phyloP scores from a whole-genome alignment of 495 filamentous ascomycete species.

The Aspergillus cristatus region DNA sequence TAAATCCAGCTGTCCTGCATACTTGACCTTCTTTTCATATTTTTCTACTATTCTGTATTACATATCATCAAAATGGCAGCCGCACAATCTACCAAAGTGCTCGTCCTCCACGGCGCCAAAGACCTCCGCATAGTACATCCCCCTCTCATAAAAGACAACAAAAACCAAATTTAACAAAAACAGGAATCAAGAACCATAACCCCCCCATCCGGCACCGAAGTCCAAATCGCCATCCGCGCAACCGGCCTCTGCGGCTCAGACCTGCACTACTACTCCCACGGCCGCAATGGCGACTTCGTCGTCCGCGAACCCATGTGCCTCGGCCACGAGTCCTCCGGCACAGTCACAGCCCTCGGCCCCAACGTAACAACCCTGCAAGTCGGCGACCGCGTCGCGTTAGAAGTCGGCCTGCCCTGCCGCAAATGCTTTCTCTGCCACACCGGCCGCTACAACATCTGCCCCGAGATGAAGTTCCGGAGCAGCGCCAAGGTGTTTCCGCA shows the following conservation, averaged over 20 bases:
- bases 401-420: slow-evolving; percentile 75
- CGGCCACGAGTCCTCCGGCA: slow-evolving; percentile 71
- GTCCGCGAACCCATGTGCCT: slow-evolving; percentile 63
- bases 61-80: no score
- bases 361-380: slow-evolving; percentile 26
- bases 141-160: not conserved
- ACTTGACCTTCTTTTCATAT: no score
- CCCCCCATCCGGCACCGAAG: slow-evolving; percentile 43
- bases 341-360: slow-evolving; percentile 54
- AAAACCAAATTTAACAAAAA: slow-evolving; percentile 4
- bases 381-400: slow-evolving; percentile 73
- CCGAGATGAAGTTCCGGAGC: slow-evolving; percentile 65
- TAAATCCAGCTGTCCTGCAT: no score
- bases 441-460: slow-evolving; percentile 81
- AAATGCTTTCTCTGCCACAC: slow-evolving; percentile 54
- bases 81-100: slow-evolving; percentile 38
- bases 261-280: slow-evolving; percentile 78
- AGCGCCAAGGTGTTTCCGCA: slow-evolving; percentile 73
- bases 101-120: slow-evolving; percentile 60
- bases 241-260: slow-evolving; percentile 81
- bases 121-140: slow-evolving; percentile 55
- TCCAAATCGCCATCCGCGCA: slow-evolving; percentile 65
- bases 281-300: slow-evolving; percentile 74
- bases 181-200: slow-evolving; percentile 36
- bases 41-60: no score